Conservation (phyloP, 495 filamentous ascomycete genomes). For the Neurospora sp. region DNA sequence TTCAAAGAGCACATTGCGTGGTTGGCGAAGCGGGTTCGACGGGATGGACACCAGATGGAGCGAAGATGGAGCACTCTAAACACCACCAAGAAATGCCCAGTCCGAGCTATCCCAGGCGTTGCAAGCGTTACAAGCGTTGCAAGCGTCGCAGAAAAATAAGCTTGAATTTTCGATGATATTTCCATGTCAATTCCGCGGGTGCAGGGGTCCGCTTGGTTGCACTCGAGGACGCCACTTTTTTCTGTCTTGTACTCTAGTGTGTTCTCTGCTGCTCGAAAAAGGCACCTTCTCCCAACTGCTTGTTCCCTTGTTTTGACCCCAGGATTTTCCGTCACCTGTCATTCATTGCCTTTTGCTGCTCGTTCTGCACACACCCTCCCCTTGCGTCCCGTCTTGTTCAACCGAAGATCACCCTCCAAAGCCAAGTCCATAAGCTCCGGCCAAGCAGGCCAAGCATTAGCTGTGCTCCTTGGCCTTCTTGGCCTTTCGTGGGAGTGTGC, state of each 20-base stretch:
- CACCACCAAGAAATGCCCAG: neutral
- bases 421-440: neutral
- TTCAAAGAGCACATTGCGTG: neutral
- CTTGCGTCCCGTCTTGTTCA: neutral
- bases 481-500: neutral
- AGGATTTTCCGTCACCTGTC: neutral
- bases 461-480: neutral
- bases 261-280: neutral
- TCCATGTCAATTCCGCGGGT: conserved; percentile 17
- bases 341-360: neutral
- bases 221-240: neutral
- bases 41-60: neutral
- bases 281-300: neutral
- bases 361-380: neutral
- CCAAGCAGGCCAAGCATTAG: neutral
- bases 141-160: conserved; percentile 20
- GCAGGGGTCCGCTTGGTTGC: conserved; percentile 9
- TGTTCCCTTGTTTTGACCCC: neutral
- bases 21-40: neutral
- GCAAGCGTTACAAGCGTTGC: neutral
- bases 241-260: neutral
- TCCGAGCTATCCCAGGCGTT: neutral
- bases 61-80: neutral
- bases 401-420: neutral
- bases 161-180: conserved; percentile 23